Conservation (phyloP, 179 eudicot genomes). For the Beta lomatogona region DNA sequence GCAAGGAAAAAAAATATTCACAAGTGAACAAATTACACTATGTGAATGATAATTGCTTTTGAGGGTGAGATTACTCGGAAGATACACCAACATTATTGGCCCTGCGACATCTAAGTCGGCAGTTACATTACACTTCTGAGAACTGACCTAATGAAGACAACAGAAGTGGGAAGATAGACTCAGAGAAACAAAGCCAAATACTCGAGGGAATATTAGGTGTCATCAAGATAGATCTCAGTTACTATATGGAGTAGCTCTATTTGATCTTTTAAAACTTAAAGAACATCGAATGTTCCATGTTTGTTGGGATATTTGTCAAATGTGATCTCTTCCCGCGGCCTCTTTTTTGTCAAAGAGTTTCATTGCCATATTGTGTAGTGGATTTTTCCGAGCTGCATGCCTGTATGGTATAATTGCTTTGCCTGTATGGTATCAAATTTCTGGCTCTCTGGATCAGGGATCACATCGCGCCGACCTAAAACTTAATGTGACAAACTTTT, state of each 20-base stretch:
- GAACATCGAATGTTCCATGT: no score
- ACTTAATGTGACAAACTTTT: no score
- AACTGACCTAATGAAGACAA: background rate
- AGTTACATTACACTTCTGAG: background rate
- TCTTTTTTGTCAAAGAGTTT: no score
- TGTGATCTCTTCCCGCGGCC: no score
- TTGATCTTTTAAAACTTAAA: no score
- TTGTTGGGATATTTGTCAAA: no score
- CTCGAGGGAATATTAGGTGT: background rate
- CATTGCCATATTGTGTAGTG: no score
- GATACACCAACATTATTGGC: background rate
- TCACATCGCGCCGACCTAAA: no score
- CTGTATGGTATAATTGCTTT: no score
- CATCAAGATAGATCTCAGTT: background rate
- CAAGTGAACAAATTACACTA: background rate
- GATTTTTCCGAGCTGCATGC: no score
- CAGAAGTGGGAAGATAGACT: background rate
- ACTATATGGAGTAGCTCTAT: background rate
- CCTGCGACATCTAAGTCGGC: background rate
- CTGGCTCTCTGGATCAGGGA: no score
- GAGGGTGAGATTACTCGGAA: background rate
- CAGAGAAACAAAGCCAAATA: background rate
- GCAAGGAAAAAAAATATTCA: background rate
- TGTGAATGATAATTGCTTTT: background rate
- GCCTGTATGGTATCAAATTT: no score